Evolutionary conservation across 2,329 filamentous ascomycete genomes (phyloP), one percentile per base, ranked within the genome.

Genomic region (Beauveria rudraprayagi): DNA sequence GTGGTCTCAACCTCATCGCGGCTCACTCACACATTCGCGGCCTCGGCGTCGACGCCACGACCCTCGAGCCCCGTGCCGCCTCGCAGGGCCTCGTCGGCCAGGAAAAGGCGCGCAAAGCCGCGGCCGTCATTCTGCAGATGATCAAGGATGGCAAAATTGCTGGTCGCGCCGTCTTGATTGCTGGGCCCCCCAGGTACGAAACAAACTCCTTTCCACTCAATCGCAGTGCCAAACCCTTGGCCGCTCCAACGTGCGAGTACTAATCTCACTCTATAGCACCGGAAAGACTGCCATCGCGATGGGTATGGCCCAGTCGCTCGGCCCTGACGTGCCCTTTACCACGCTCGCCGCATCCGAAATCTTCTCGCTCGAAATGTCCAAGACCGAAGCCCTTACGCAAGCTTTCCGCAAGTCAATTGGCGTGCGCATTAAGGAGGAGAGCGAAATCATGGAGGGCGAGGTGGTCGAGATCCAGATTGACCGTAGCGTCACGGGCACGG

Each of bases 391-490:
- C 56, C 85, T 99, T 41, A 97, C 93, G 60, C 94, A 99, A 76
- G 93, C 94, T n/a, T 97, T 99, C 80, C 88, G 94, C 70, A 97
- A 97, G 75, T 97, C 92, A 46, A 99, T 99, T 69, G 94, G 93
- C 59, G 94, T 99, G 63, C 86, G 94, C 65, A 99, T 99, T 78
- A 97, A 96, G 76, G 94, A 99, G 74, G 94, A 99, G 79, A 97
- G 91, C 70, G 94, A 99, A 74, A 95, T 99, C 67, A 99, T 99
- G 77, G 94, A 99, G 79, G 94, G 94, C 69, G 94, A 99, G 75
- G 94, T 99, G 1, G 93, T 99, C 26, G 93, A 99, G 77, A 97
- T 99, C 64, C 93, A 97, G 76, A 97, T 97, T 65, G 94, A 99
- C 75, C 86, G 94, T 67, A 97, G 92, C 70, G 91, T 99, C 60